Evolutionary conservation across 495 filamentous ascomycete genomes (phyloP).

Genomic region (Hypoxylon fuscum): DNA sequence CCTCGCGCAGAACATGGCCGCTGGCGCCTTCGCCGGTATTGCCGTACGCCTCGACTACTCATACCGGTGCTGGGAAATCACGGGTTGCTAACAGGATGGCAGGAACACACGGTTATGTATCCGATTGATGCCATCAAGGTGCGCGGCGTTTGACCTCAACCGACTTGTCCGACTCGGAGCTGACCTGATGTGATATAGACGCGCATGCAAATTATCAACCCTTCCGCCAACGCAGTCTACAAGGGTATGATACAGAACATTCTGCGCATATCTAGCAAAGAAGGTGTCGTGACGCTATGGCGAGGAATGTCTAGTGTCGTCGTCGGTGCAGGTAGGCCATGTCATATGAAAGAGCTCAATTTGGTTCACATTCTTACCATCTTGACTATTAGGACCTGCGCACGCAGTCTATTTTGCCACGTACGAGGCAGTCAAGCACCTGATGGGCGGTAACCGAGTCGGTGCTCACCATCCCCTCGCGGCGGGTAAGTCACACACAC

Average conservation of each 20-base stretch:
- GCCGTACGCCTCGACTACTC: conserved; percentile 66
- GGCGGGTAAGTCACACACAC: conserved; percentile 67
- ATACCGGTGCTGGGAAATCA: background rate
- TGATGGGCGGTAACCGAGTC: conserved; percentile 90
- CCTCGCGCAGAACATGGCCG: conserved; percentile 79
- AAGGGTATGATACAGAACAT: conserved; percentile 91
- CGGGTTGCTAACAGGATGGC: conserved; percentile 36
- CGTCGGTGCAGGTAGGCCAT: conserved; percentile 82
- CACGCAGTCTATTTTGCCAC: conserved; percentile 99
- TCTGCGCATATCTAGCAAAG: conserved; percentile 86
- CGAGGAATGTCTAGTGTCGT: conserved; percentile 96
- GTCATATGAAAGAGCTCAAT: conserved; percentile 38
- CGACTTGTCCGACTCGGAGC: conserved; percentile 6
- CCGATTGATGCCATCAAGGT: conserved; percentile 98
- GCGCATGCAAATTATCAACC: conserved; percentile 95
- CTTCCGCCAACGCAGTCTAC: conserved; percentile 84
- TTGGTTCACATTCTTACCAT: conserved; percentile 11
- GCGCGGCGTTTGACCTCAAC: conserved; percentile 43
- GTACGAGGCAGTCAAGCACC: conserved; percentile 95
- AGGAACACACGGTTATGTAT: conserved; percentile 97
- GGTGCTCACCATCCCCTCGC: conserved; percentile 93
- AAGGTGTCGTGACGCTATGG: conserved; percentile 93
- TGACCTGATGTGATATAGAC: conserved; percentile 67
- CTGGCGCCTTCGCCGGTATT: conserved; percentile 96
- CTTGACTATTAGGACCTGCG: conserved; percentile 74